Conservation (phyloP, 2,329 filamentous ascomycete genomes). For the Leptographium radiaticola region DNA sequence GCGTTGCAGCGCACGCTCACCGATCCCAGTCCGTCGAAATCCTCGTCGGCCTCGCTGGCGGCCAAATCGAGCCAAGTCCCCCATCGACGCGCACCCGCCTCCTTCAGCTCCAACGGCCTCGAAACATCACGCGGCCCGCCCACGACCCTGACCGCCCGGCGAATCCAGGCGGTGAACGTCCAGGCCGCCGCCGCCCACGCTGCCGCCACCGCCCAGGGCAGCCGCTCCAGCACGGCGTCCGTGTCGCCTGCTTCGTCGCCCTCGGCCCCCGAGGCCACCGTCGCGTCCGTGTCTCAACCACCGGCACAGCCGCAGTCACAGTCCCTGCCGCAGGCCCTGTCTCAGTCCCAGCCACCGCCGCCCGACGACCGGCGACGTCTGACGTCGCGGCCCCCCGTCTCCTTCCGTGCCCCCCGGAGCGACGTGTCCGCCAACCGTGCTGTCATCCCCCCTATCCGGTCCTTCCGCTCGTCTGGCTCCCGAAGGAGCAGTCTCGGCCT, state of each 20-base stretch:
- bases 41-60: background rate
- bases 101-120: constrained; percentile 22
- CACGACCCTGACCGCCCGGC: constrained; percentile 20
- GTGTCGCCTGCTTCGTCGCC: background rate
- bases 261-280: background rate
- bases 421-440: constrained; percentile 17
- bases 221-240: background rate
- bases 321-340: constrained; percentile 1
- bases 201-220: background rate
- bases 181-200: constrained; percentile 11
- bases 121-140: constrained; percentile 18
- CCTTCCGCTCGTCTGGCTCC: constrained; percentile 43
- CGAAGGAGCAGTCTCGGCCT: constrained; percentile 36
- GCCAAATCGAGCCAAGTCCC: constrained; percentile 17
- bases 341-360: constrained; percentile 15
- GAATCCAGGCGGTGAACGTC: constrained; percentile 16
- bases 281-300: background rate
- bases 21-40: constrained; percentile 14
- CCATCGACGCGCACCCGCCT: constrained; percentile 25
- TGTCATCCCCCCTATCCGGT: constrained; percentile 39
- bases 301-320: background rate
- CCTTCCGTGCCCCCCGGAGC: constrained; percentile 30
- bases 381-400: constrained; percentile 34
- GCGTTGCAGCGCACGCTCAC: constrained; percentile 16
- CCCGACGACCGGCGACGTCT: constrained; percentile 35